Evolutionary conservation across 345 rosid species (phyloP), one percentile per base, ranked within the genome.

Genomic region (Laguncularia racemosa): DNA sequence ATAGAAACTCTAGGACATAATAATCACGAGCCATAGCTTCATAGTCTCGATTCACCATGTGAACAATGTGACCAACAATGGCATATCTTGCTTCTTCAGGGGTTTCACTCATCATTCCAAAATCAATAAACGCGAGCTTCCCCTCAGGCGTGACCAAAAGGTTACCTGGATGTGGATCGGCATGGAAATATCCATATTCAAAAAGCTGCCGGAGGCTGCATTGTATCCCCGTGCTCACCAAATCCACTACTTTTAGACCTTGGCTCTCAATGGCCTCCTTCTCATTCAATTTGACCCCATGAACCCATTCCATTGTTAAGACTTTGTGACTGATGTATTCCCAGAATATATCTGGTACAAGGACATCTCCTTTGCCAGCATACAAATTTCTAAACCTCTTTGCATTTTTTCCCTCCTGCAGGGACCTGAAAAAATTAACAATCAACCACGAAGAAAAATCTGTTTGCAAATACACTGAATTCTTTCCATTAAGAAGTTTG

Each of bases 51-150:
- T 89, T 92, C 17, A 92, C 99, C 78, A 92, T 66, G 79, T 92
- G 99, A 67, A 86, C 93, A 58, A 86, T 84, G 61, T 86, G 93
- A 48, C 71, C 95, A 38, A 93, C 82, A 46, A 93, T 84, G 16
- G 99, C 99, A 71, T 61, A 82, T 75, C 99, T 86, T 54, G 99
- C 97, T 63, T 78, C 88, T 81, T 93, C 99, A 12, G 99, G 99
- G 58, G 99, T 89, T 76, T 93, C 99, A 67, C 99, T 93, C 99
- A 93, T 93, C 99, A 93, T 93, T 16, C 99, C 97, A 70, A 89
- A 93, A 69, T 93, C 99, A 46, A 92, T 77, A 76, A 92, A 93
- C 28, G 99, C 99, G 57, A 93, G 97, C 74, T 84, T 93, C 15
- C 99, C 99, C 48, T 86, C 89, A 19, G 96, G 99, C 49, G 99